A percentile compares a stretch with the other conserved stretches of the same genome.
These are phyloP conservation scores for Tuber indicum DNA, from an alignment of 495 filamentous ascomycete species.

Conservation along the genomic window DNA sequence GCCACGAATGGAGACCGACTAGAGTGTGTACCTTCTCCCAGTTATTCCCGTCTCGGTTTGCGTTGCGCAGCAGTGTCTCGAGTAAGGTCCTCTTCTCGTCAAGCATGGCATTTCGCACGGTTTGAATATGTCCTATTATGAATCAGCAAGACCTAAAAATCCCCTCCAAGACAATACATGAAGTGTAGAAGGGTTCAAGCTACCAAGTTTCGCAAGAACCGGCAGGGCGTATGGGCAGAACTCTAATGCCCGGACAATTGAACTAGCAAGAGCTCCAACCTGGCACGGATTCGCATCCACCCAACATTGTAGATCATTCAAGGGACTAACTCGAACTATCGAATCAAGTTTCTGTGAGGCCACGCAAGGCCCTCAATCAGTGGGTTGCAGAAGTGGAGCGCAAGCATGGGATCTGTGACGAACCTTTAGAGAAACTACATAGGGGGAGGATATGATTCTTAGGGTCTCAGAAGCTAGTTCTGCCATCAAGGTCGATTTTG, in stretches of 20 bases:
- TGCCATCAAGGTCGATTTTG: slow-evolving; percentile 17
- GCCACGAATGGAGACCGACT: not conserved
- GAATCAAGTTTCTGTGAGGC: slow-evolving; percentile 30
- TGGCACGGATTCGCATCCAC: slow-evolving; percentile 36
- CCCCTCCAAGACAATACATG: too few relatives aligned
- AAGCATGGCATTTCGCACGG: slow-evolving; percentile 30
- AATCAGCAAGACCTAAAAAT: not conserved
- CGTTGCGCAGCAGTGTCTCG: slow-evolving; percentile 35
- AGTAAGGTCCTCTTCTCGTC: slow-evolving; percentile 25
- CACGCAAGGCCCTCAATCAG: slow-evolving; percentile 14
- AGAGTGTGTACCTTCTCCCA: slow-evolving; percentile 34
- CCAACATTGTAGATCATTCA: slow-evolving; percentile 25
- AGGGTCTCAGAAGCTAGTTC: slow-evolving; percentile 25
- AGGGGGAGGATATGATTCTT: slow-evolving; percentile 36
- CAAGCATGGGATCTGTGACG: not conserved
- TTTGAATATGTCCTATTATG: slow-evolving; percentile 18
- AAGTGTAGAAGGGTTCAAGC: not conserved
- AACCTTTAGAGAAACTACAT: slow-evolving; percentile 38
- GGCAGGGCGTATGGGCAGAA: slow-evolving; percentile 39
- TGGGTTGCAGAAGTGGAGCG: not conserved
- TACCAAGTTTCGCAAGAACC: slow-evolving; percentile 34
- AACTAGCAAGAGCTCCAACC: slow-evolving; percentile 21
- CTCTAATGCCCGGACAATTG: slow-evolving; percentile 32
- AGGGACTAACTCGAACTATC: slow-evolving; percentile 19
- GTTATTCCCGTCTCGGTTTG: slow-evolving; percentile 38